A percentile compares a stretch with the other conserved stretches of the same genome.
These are phyloP conservation scores for Dothidotthia symphoricarpi DNA, from an alignment of 2,329 filamentous ascomycete species.

Conservation along the genomic window DNA sequence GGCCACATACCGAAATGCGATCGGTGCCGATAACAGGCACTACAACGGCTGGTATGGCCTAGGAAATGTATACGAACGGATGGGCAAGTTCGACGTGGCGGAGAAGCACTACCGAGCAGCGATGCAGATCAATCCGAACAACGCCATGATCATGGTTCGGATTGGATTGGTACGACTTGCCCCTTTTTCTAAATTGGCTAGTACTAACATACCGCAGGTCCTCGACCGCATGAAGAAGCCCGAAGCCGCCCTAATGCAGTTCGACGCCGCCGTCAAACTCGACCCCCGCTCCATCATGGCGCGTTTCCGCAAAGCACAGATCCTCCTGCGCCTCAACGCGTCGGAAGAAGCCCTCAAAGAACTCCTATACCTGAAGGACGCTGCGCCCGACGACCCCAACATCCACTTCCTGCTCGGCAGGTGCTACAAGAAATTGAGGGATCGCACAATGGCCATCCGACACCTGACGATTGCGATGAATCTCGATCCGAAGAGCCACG, in stretches of 20 bases:
- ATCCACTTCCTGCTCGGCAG: conserved; percentile 93
- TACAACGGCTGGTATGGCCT: conserved; percentile 98
- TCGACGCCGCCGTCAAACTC: conserved; percentile 76
- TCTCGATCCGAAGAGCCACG: conserved; percentile 92
- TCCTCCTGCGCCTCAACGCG: conserved; percentile 71
- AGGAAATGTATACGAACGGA: conserved; percentile 79
- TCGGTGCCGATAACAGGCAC: conserved; percentile 81
- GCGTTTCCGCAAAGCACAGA: conserved; percentile 88
- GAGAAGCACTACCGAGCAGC: conserved; percentile 89
- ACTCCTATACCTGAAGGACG: conserved; percentile 81
- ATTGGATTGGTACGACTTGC: conserved; percentile 70
- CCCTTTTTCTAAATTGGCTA: background rate
- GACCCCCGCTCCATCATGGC: conserved; percentile 79
- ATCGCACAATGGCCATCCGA: conserved; percentile 73
- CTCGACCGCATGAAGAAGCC: conserved; percentile 86
- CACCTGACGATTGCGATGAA: conserved; percentile 95
- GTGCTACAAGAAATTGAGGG: conserved; percentile 59
- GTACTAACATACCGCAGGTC: conserved; percentile 29
- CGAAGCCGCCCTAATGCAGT: conserved; percentile 74
- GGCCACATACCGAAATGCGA: conserved; percentile 78
- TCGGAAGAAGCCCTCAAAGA: conserved; percentile 74
- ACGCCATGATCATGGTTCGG: conserved; percentile 87
- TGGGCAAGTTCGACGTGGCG: conserved; percentile 87
- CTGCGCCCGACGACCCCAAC: conserved; percentile 91
- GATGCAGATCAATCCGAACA: conserved; percentile 86